phyloP scores from a whole-genome alignment of 768 basidiomycete species.

The Podaxis sp. region DNA sequence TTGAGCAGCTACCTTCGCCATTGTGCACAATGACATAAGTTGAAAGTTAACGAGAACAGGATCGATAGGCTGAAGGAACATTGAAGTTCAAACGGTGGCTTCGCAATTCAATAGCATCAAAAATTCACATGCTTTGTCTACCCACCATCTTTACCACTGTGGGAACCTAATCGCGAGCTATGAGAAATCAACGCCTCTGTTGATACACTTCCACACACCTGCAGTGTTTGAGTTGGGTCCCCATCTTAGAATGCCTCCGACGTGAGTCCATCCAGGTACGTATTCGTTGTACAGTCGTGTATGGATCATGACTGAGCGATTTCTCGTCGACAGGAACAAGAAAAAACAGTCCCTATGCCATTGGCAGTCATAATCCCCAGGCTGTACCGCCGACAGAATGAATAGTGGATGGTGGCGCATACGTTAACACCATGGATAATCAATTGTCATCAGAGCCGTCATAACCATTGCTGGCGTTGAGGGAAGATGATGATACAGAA shows the following conservation, averaged over 20 bases:
- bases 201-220: not conserved
- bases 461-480: not conserved
- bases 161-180: not conserved
- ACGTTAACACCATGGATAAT: not conserved
- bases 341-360: not conserved
- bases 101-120: not conserved
- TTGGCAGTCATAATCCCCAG: not conserved
- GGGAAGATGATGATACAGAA: not conserved
- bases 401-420: not conserved
- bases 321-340: too few species aligned
- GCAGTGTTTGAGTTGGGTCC: not conserved
- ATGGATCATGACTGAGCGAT: too few species aligned
- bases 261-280: too few species aligned
- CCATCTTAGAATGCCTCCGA: too few species aligned
- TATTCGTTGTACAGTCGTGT: too few species aligned
- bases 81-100: not conserved
- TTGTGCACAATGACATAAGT: not conserved
- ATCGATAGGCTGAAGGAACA: constrained; percentile 2
- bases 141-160: not conserved
- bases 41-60: not conserved
- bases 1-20: not conserved
- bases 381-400: not conserved
- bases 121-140: not conserved
- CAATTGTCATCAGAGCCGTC: not conserved
- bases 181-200: not conserved